Percentiles rank a stretch among this genome's conserved stretches.
Evolutionary conservation across 1,139 yeast species (phyloP).

Genomic region (Yamadazyma kanchanaburiensis): DNA sequence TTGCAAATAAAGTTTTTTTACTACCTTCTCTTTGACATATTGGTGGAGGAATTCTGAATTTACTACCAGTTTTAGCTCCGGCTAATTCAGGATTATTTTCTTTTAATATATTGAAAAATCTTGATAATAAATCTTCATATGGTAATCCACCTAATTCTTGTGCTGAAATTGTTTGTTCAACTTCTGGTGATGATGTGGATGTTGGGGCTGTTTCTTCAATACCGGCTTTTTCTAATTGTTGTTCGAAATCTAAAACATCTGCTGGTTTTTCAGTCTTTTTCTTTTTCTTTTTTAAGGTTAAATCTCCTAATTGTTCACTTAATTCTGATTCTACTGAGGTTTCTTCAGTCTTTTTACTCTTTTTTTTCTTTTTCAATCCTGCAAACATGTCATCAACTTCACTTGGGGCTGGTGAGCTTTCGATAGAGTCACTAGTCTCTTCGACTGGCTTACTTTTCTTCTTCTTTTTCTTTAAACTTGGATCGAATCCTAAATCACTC

Average conservation of each 20-base stretch:
- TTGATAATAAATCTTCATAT: slow-evolving; percentile 71
- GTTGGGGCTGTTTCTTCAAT: slow-evolving; percentile 48
- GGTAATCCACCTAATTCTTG: slow-evolving; percentile 43
- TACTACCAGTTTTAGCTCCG: slow-evolving; percentile 89
- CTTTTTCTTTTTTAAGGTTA: slow-evolving; percentile 83
- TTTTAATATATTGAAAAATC: slow-evolving; percentile 83
- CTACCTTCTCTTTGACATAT: slow-evolving; percentile 95
- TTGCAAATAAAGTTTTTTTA: slow-evolving; percentile 93
- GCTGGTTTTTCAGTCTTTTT: slow-evolving; percentile 64
- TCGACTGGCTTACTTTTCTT: slow-evolving; percentile 44
- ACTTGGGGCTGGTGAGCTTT: slow-evolving; percentile 28
- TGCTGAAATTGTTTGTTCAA: slow-evolving; percentile 12
- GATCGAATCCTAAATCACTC: slow-evolving; percentile 75
- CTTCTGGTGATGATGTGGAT: slow-evolving; percentile 19
- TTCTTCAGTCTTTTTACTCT: slow-evolving; percentile 41
- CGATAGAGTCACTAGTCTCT: slow-evolving; percentile 29
- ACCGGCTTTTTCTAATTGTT: slow-evolving; percentile 89
- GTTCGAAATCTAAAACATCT: slow-evolving; percentile 77
- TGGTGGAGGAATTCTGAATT: slow-evolving; percentile 97
- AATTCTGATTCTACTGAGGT: slow-evolving; percentile 39
- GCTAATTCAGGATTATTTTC: slow-evolving; percentile 97
- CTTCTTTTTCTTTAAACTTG: slow-evolving; percentile 87
- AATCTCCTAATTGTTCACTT: slow-evolving; percentile 65
- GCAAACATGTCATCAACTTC: slow-evolving; percentile 50
- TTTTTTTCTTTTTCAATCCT: slow-evolving; percentile 54